phyloP scores from a whole-genome alignment of 352 stramenopile species.

The Elongisporangium prolatum region DNA sequence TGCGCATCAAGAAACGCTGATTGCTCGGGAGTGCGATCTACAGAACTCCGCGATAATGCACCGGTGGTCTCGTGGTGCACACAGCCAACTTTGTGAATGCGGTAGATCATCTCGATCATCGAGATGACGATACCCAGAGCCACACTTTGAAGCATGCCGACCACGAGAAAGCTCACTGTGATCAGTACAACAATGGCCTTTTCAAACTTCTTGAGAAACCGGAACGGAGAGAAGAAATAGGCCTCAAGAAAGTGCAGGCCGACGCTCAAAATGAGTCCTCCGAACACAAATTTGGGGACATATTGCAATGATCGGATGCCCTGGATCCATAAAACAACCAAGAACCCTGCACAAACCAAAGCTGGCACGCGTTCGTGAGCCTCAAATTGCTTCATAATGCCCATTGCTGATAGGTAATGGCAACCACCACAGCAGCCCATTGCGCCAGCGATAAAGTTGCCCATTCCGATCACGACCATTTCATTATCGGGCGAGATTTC shows the following conservation, averaged over 20 bases:
- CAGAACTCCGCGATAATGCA: slow-evolving; percentile 51
- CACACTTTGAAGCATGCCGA: slow-evolving; percentile 73
- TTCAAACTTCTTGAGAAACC: slow-evolving; percentile 69
- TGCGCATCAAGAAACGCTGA: slow-evolving; percentile 43
- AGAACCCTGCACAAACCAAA: slow-evolving; percentile 50
- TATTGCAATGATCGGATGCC: slow-evolving; percentile 67
- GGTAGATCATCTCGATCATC: slow-evolving; percentile 74
- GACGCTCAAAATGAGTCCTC: slow-evolving; percentile 66
- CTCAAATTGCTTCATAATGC: slow-evolving; percentile 83
- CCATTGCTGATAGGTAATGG: slow-evolving; percentile 81
- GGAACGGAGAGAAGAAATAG: slow-evolving; percentile 67
- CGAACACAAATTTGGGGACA: slow-evolving; percentile 83
- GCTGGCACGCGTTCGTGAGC: slow-evolving; percentile 74
- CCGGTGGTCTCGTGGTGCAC: slow-evolving; percentile 74
- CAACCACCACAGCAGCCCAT: slow-evolving; percentile 71
- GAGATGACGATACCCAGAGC: slow-evolving; percentile 75
- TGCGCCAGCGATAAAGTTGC: slow-evolving; percentile 59
- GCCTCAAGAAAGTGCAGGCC: slow-evolving; percentile 75
- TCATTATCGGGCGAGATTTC: slow-evolving; percentile 79
- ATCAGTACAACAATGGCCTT: slow-evolving; percentile 60
- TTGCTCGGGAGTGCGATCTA: slow-evolving; percentile 65
- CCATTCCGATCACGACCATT: slow-evolving; percentile 75
- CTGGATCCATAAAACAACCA: slow-evolving; percentile 54
- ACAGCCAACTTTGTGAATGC: slow-evolving; percentile 73
- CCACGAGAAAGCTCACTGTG: slow-evolving; percentile 59